Base-by-base conservation (phyloP, 352 stramenopile species). In the Phytophthora pseudosyringae region DNA sequence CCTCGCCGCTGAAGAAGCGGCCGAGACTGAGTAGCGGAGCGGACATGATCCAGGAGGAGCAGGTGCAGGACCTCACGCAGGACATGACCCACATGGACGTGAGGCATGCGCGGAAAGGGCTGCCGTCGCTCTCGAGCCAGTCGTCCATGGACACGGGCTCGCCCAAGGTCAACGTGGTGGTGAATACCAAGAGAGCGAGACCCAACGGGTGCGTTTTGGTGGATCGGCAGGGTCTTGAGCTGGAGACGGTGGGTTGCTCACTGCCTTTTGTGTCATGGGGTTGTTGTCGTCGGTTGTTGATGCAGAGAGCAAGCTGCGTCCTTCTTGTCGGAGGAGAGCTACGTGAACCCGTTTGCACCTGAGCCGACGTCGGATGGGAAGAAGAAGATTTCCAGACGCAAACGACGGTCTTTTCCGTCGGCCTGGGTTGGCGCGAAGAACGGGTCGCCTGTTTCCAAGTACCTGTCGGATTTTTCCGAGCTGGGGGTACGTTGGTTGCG, bases 21-120 rank as follows among this genome's bases (percentile, higher is more conserved):
- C 75, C 75, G 49, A 81, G 87, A 25, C 68, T 83, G 43, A 59
- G 56, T 47, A 71, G 70, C 15, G 55, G 35, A 31, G 68, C 55
- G 16, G 78, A 87, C 7, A 28, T 82, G 3, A 64, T 83, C n/a
- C 67, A 76, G 18, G 78, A 89, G 29, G 80, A 89, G 38, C 73
- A 89, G 7, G 80, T 93, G 48, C 81, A 90, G 67, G 78, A 86
- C 50, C 64, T 93, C 0, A 90, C 84, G 3, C 70, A 91, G 38
- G 81, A 93, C 54, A 86, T 93, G 80, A 90, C 76, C 1, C 78
- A 90, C 69, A 90, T 93, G 81, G 80, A 89, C 25, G 80, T 93
- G 36, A 45, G 76, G 36, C 59, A 63, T 29, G 70, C 63, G 4
- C 39, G 38, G 38, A 73, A 69, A 16, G 66, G 76, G 1, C 67